Evolutionary conservation across 495 filamentous ascomycete species (phyloP).

Genomic region (Geoglossum glabrum): DNA sequence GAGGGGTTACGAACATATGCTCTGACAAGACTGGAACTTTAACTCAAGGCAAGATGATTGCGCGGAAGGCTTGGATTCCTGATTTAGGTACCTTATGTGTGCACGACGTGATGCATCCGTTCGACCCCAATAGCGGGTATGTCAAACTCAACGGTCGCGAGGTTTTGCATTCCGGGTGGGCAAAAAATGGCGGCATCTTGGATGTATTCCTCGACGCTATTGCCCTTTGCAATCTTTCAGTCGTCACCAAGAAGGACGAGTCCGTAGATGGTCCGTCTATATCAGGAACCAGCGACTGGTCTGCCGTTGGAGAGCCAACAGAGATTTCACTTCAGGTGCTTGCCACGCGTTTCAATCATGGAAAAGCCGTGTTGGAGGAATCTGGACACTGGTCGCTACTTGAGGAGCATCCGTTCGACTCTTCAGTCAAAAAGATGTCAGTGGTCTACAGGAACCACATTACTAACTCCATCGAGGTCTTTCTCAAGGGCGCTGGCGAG

Average conservation of each 20-base stretch:
- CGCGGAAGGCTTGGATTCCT: constrained; percentile 64
- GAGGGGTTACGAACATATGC: constrained; percentile 73
- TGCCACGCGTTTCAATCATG: constrained; percentile 43
- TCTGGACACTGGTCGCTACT: constrained; percentile 40
- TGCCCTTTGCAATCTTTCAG: constrained; percentile 63
- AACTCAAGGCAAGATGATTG: constrained; percentile 49
- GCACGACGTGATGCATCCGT: constrained; percentile 34
- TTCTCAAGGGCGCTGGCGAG: constrained; percentile 69
- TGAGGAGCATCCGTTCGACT: constrained; percentile 66
- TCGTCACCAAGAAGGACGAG: constrained; percentile 33
- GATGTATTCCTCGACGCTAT: constrained; percentile 45
- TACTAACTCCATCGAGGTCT: constrained; percentile 19
- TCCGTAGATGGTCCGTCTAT: not conserved
- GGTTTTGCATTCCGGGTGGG: constrained; percentile 12
- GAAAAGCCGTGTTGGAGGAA: constrained; percentile 20
- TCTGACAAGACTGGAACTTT: constrained; percentile 78
- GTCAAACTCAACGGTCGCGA: constrained; percentile 22
- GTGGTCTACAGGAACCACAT: constrained; percentile 37
- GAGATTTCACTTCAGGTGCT: constrained; percentile 73
- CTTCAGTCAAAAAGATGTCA: constrained; percentile 66
- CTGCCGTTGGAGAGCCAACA: constrained; percentile 62
- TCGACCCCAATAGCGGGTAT: constrained; percentile 33
- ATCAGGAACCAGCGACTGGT: constrained; percentile 29
- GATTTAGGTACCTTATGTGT: constrained; percentile 41
- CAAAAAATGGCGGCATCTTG: constrained; percentile 14